Evolutionary conservation across 805 yeast genomes (phyloP), one percentile per base, ranked within the genome.

Genomic region (Wickerhamiella sergipiensis): DNA sequence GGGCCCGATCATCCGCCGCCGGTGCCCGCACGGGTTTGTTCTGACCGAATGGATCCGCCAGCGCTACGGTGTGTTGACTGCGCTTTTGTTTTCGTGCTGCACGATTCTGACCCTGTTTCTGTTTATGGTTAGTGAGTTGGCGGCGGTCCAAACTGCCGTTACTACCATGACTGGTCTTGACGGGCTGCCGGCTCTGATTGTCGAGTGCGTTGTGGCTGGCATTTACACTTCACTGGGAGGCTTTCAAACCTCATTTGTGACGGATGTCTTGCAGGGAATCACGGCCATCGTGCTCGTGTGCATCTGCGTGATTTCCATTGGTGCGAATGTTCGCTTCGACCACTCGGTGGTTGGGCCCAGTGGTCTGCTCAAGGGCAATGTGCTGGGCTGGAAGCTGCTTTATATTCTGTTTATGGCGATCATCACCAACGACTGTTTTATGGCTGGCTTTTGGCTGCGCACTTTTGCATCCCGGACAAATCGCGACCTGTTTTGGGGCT

Each of bases 401-500:
- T 89, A 87, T 64, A 88, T 89, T 55, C 71, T 89, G 56, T 76
- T 82, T 6, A 81, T 89, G 31, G 96, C 97, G 23, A 84, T 89
- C 61, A 75, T 86, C 51, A 85, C 96, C 33, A 89, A 89, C 61
- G 95, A 87, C 63, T 79, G 89, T 64, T 89, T 89, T 67, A 70
- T 89, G 74, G 77, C 95, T 31, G 95, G 95, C 0, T 88, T 89
- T 65, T 89, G 97, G 97, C 70, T 89, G 55, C 74, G 97, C 61
- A 85, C 97, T 0, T 89, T 89, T 71, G 95, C 97, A 6, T 81
- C 95, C 7, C 78, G 78, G 56, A 70, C 86, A 9, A 79, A 88
- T 66, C 77, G 72, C 56, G 95, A 88, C 61, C 73, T 89, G 59
- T 65, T 76, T 65, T 76, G 85, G 56, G 94, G 92, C 23, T 78